phyloP scores from a whole-genome alignment of 306 rosid genomes.

The Canavalia gladiata region DNA sequence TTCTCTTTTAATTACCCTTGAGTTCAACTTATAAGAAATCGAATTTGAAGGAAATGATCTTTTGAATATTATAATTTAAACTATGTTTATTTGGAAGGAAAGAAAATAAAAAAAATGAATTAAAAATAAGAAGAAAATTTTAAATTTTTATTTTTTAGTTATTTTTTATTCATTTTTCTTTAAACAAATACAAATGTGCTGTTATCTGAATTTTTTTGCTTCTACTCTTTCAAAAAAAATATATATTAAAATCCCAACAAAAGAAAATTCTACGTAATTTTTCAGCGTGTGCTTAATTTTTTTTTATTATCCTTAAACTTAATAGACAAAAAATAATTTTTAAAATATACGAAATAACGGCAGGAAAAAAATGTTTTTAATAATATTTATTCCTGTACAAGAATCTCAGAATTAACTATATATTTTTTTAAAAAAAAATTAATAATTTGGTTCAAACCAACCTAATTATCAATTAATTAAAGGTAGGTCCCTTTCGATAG shows the following conservation, averaged over 20 bases:
- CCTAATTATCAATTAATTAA: not conserved
- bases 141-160: too few species aligned
- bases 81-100: not conserved
- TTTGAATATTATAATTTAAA: slow-evolving; percentile 27
- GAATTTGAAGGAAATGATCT: slow-evolving; percentile 30
- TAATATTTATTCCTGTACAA: not conserved
- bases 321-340: not conserved
- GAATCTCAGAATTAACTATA: not conserved
- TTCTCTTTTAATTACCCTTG: too few species aligned
- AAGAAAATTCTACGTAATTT: slow-evolving; percentile 14
- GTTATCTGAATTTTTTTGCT: too few species aligned
- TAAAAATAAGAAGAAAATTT: too few species aligned
- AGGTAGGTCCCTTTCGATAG: not conserved
- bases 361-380: not conserved
- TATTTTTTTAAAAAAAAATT: not conserved
- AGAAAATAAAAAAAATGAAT: too few species aligned
- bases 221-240: too few species aligned
- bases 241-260: not conserved
- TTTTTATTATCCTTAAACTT: not conserved
- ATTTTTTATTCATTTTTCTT: too few species aligned
- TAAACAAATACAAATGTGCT: too few species aligned
- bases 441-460: not conserved
- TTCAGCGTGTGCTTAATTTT: not conserved
- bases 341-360: not conserved
- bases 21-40: not conserved